Evolutionary conservation across 176 grass and related monocot species (phyloP), one percentile per base, ranked within the genome.

Genomic region (Avena insularis): DNA sequence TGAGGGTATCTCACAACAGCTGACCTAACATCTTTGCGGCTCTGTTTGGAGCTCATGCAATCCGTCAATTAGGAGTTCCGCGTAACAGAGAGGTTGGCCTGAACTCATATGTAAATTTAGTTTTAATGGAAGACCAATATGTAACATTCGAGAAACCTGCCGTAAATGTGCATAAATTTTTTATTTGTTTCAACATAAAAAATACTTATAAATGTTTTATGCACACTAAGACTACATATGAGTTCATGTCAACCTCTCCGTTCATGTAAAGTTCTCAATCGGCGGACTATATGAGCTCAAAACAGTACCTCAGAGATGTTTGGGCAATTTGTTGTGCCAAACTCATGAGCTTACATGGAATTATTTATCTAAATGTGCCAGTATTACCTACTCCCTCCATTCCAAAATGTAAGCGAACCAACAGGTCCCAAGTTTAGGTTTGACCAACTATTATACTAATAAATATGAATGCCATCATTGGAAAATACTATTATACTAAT

Each of bases 361-460:
- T 77, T 78, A n/a, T 54, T 67, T 66, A 19, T 35, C 17, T 48
- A 74, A 80, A 81, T 59, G 23, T 16, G 50, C 19, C 49, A 55
- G 49, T 33, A 55, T 77, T 77, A 55, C 49, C 49, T 55, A 77
- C 36, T 45, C 68, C 17, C 17, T 71, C 36, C 19, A 20, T 11
- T 45, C 68, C 68, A 45, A n/a, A 71, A 45, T 71, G 12, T 12
- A 66, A 33, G 63, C 33, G 12, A 27, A 33, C 12, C 13, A 62
- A 62, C 2, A 4, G 12, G 2, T 33, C 63, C 63, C 31, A 33
- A 13, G 33, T 66, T 66, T 66, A 15, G 2, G 63, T 16, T 33
- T 16, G 63, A 15, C 63, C 2, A 4, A 33, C 63, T 66, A 33
- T 66, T 33, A 35, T 13, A 64, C 61, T 29, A 23, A 61, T 23